phyloP scores from a whole-genome alignment of 192 early-diverging fungal genomes.

The Entomortierella beljakovae region DNA sequence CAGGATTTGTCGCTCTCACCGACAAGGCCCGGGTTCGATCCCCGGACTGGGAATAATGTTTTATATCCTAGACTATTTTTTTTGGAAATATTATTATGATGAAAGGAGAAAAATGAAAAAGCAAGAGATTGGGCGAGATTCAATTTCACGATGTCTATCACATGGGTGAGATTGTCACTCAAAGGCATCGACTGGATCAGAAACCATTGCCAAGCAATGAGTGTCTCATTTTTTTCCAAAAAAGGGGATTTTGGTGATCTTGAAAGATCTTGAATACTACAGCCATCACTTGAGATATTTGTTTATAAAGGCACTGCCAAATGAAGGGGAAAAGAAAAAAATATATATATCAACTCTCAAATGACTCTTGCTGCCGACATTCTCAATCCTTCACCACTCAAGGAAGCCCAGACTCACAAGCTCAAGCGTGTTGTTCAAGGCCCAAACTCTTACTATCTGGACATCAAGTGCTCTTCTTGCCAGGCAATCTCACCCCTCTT shows the following conservation, averaged over 20 bases:
- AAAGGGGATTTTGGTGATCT: not conserved
- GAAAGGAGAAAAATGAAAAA: too few species aligned
- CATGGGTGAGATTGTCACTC: too few species aligned
- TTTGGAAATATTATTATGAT: too few species aligned
- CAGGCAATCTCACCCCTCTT: conserved; percentile 91
- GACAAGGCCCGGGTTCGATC: conserved; percentile 59
- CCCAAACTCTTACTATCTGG: conserved; percentile 99
- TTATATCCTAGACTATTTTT: not conserved
- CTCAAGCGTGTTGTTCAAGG: conserved; percentile 71
- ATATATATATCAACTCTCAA: too few species aligned
- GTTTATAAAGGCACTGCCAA: too few species aligned
- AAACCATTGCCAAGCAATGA: too few species aligned
- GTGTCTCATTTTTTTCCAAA: not conserved
- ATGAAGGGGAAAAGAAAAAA: too few species aligned
- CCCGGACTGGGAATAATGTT: conserved; percentile 51
- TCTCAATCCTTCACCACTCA: conserved; percentile 86
- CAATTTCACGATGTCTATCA: too few species aligned
- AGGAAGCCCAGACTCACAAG: conserved; percentile 77
- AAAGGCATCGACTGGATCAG: too few species aligned
- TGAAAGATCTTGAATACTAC: too few species aligned
- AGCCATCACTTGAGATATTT: too few species aligned
- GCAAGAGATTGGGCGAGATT: too few species aligned
- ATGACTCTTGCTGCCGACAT: conserved; percentile 89
- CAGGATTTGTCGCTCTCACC: conserved; percentile 59
- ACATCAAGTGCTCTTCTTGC: conserved; percentile 95